Percentiles rank a stretch among this genome's conserved stretches.
These are phyloP conservation scores for Chlamydomonas applanata DNA, from an alignment of 139 green algal genomes.

Conservation along the genomic window DNA sequence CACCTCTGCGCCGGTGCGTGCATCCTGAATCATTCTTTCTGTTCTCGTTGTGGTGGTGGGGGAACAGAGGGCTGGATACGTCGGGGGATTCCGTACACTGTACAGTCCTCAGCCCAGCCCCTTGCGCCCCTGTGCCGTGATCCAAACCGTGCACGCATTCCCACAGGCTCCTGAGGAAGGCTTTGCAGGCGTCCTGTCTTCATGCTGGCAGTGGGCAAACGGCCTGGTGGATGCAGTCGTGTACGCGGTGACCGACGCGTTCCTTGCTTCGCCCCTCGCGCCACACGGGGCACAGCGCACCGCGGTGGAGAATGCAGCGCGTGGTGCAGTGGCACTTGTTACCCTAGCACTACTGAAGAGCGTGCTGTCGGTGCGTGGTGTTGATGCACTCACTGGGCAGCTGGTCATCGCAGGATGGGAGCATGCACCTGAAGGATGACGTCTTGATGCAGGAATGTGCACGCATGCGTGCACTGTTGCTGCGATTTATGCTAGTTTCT, in stretches of 20 bases:
- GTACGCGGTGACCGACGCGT: neutral
- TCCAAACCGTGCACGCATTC: constrained; percentile 4
- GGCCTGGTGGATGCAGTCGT: neutral
- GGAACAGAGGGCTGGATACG: no score
- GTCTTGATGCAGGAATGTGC: no score
- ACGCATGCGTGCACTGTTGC: no score
- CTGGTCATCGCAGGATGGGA: neutral
- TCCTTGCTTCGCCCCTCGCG: neutral
- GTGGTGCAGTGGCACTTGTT: constrained; percentile 30
- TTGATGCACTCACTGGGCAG: neutral
- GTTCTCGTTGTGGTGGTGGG: no score
- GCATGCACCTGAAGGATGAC: neutral
- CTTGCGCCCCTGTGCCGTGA: no score
- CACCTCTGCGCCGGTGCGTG: no score
- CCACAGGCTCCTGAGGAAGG: neutral
- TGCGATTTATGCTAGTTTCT: no score
- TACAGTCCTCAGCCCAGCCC: no score
- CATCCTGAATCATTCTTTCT: neutral
- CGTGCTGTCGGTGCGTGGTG: constrained; percentile 31
- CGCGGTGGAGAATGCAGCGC: constrained; percentile 41
- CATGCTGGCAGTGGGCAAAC: neutral
- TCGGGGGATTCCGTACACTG: no score
- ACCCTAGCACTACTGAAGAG: constrained; percentile 42
- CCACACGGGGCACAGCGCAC: neutral
- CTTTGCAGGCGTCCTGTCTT: neutral